Percentiles rank a stretch among this genome's conserved stretches.
Conservation (phyloP, 768 basidiomycete genomes). For the Pluteus cervinus region DNA sequence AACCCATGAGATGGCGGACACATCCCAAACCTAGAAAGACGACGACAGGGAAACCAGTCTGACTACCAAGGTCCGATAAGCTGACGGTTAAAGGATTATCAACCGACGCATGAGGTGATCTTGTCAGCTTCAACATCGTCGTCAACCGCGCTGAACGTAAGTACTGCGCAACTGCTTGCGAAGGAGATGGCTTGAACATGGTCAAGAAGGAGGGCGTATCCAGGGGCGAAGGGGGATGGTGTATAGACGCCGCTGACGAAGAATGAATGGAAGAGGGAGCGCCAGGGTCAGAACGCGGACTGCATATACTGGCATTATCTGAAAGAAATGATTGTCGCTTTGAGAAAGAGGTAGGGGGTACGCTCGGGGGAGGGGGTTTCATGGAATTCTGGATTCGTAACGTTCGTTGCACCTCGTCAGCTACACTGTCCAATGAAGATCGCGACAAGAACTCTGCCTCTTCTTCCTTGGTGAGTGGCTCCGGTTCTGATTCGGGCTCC, state of each 20-base stretch:
- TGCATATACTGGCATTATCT: conserved; percentile 49
- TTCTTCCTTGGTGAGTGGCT: conserved; percentile 43
- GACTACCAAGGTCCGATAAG: conserved; percentile 86
- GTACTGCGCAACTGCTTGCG: conserved; percentile 80
- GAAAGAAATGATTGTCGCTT: conserved; percentile 49
- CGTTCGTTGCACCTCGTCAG: conserved; percentile 73
- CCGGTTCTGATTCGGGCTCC: conserved; percentile 49
- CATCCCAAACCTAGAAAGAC: conserved; percentile 93
- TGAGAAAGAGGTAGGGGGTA: conserved; percentile 34
- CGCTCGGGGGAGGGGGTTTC: conserved; percentile 27
- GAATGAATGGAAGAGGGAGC: conserved; percentile 45
- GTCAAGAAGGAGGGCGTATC: conserved; percentile 33
- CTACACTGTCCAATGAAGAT: conserved; percentile 86
- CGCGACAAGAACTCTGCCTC: conserved; percentile 64
- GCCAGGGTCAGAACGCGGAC: conserved; percentile 50
- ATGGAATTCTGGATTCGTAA: conserved; percentile 51
- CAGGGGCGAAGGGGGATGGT: conserved; percentile 41
- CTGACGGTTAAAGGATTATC: conserved; percentile 78
- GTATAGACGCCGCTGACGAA: conserved; percentile 41
- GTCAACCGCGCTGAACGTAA: conserved; percentile 84
- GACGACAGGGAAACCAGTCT: conserved; percentile 81
- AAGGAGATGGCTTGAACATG: conserved; percentile 38
- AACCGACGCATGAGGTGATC: conserved; percentile 72
- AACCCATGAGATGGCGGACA: conserved; percentile 89
- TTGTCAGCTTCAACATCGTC: conserved; percentile 70